Evolutionary conservation across 805 yeast genomes (phyloP).

Genomic region (Metschnikowia peoriensis): DNA sequence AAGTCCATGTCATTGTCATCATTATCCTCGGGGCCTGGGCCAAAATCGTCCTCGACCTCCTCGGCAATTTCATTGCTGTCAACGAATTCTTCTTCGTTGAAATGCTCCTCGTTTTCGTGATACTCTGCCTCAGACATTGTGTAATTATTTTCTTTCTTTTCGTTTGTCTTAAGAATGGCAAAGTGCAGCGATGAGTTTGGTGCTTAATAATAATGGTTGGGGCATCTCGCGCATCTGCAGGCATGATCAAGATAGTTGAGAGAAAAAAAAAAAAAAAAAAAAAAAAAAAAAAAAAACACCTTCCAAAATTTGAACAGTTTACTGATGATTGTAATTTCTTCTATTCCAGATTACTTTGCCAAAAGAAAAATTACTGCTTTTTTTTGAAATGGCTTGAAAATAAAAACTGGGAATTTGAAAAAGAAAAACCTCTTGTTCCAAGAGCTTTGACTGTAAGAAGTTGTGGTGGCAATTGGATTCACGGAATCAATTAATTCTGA

Average conservation of each 20-base stretch:
- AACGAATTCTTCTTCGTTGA: constrained; percentile 34
- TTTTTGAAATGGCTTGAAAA: too few species aligned
- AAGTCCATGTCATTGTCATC: constrained; percentile 43
- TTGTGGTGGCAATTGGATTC: not conserved
- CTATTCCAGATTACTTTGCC: too few species aligned
- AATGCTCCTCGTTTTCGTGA: constrained; percentile 12
- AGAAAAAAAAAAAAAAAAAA: not conserved
- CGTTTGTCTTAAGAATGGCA: not conserved
- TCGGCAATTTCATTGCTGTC: constrained; percentile 45
- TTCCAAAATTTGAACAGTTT: too few species aligned
- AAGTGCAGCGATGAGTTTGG: not conserved
- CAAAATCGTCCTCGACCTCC: constrained; percentile 26
- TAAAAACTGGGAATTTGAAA: too few species aligned
- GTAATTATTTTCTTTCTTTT: not conserved
- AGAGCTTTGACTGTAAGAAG: not conserved
- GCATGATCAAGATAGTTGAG: not conserved
- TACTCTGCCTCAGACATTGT: constrained; percentile 14
- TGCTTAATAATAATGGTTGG: constrained; percentile 8
- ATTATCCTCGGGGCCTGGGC: constrained; percentile 37
- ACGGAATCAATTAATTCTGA: not conserved
- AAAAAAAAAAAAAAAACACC: too few species aligned
- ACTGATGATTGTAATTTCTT: too few species aligned
- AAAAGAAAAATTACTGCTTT: too few species aligned
- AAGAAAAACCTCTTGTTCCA: too few species aligned
- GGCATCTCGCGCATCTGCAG: constrained; percentile 13